Base-by-base conservation (phyloP, 495 filamentous ascomycete genomes). In the Collariella sp. region DNA sequence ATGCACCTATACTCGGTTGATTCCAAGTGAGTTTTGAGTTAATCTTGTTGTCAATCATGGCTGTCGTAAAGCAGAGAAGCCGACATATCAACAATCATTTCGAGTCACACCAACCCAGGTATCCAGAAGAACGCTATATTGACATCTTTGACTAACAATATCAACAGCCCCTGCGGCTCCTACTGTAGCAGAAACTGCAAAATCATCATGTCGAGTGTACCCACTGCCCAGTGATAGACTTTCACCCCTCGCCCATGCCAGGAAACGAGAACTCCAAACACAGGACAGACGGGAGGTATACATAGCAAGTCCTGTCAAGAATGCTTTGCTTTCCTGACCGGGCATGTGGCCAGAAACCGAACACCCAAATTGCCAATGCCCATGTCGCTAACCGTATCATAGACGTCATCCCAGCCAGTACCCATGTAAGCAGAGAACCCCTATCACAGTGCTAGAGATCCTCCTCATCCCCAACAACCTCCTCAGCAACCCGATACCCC, bases 401-500 rank as follows among this genome's bases (percentile, higher is more conserved):
- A 41, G 6, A 1, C 4, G 41, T 23, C 12, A 43, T 12, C 15
- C 41, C 41, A 3, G 7, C 7, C 39, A 20, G 5, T 9, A 6
- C 39, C 1, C 39, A 11, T 19, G 18, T 19, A n/a, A 19, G 19
- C 19, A 3, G 13, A 15, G 22, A 39, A 39, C 1, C 18, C 5
- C 7, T 45, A 22, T 7, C 35, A 18, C 19, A 15, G 1, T 6
- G 40, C 54, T 52, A 49, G 16, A 68, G 24, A 47, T 46, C 55
- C 55, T 71, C 69, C 35, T 75, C 72, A 19, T 35, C 63, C 18
- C 54, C 50, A 54, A 73, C 70, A 13, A 43, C 70, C 31, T 71
- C 68, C 9, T 57, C 58, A 26, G 62, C 62, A 15, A 68, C 50
- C 18, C 42, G 63, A 36, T 60, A 67, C 0, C 61, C 62, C 62